Evolutionary conservation across 148 eudicot genomes (phyloP), one percentile per base, ranked within the genome.

Genomic region (Limonium bicolor): DNA sequence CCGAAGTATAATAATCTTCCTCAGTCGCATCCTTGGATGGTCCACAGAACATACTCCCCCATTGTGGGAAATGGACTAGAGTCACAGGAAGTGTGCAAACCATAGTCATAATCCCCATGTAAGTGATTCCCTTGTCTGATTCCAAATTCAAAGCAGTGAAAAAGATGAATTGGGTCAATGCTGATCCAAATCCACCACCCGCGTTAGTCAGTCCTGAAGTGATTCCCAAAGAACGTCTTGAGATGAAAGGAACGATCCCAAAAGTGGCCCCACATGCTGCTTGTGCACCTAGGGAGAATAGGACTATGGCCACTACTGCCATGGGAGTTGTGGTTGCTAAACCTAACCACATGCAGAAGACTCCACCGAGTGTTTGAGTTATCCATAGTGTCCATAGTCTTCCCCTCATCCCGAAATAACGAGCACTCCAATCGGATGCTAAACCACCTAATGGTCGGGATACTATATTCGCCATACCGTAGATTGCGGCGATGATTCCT

Each of bases 1-100:
- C 93, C 1, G 57, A 29, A 54, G 70, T 22, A 54, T 29, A 29
- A n/a, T 29, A 29, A n/a, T 29, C 33, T 29, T 29, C 33, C 33
- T 29, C 33, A n/a, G 1, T 29, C 12, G 7, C 12, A 29, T n/a
- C 33, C 1, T 8, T 8, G 33, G 33, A 7, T 29, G 33, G 33
- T 8, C 33, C 33, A 29, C 33, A 29, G 33, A 29, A 29, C 33
- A 29, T 29, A 8, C 33, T n/a, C 10, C 33, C 33, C 33, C 33
- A 29, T n/a, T 29, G 33, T n/a, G 33, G 33, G 33, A 29, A 29
- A n/a, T 7, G 12, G 7, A 29, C 12, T 2, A 29, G 12, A 2
- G 1, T 7, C 7, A 29, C 12, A 7, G 33, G 33, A 3, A 29
- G 1, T 29, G 33, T 7, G 12, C 33, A 29, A 29, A n/a, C 33